Evolutionary conservation across 805 yeast genomes (phyloP).

Genomic region (Maudiozyma bulderi): DNA sequence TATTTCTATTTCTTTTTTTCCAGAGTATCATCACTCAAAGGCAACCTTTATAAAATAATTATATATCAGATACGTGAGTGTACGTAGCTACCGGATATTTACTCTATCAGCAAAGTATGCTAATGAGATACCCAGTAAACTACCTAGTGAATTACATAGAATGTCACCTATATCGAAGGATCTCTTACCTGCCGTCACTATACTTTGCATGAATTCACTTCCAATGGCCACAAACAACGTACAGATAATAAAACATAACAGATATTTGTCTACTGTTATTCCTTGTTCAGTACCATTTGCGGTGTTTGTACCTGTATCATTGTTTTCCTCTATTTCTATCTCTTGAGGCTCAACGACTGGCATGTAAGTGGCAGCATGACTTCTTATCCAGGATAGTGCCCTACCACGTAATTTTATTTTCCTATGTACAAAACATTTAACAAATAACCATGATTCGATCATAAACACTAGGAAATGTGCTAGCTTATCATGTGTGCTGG

Average conservation of each 20-base stretch:
- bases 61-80: too few relatives aligned
- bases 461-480: slow-evolving; percentile 41
- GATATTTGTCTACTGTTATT: slow-evolving; percentile 11
- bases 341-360: neutral
- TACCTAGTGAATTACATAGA: slow-evolving; percentile 27
- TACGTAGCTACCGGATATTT: too few relatives aligned
- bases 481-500: slow-evolving; percentile 41
- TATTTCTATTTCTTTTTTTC: too few relatives aligned
- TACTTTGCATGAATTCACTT: slow-evolving; percentile 43
- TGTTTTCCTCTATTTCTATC: neutral
- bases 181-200: slow-evolving; percentile 28
- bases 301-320: neutral
- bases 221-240: slow-evolving; percentile 38
- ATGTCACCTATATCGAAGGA: slow-evolving; percentile 44
- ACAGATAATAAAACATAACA: slow-evolving; percentile 34
- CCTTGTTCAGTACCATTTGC: neutral
- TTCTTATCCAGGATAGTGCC: neutral
- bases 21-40: too few relatives aligned
- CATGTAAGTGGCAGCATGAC: neutral
- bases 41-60: too few relatives aligned
- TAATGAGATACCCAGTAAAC: slow-evolving; percentile 13
- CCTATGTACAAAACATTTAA: slow-evolving; percentile 30
- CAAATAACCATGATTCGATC: slow-evolving; percentile 40
- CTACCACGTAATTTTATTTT: neutral
- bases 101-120: slow-evolving; percentile 5